Percentiles rank a stretch among this genome's conserved stretches.
These are phyloP conservation scores for Diaporthe citrichinensis DNA, from an alignment of 2,329 filamentous ascomycete genomes.

Conservation along the genomic window DNA sequence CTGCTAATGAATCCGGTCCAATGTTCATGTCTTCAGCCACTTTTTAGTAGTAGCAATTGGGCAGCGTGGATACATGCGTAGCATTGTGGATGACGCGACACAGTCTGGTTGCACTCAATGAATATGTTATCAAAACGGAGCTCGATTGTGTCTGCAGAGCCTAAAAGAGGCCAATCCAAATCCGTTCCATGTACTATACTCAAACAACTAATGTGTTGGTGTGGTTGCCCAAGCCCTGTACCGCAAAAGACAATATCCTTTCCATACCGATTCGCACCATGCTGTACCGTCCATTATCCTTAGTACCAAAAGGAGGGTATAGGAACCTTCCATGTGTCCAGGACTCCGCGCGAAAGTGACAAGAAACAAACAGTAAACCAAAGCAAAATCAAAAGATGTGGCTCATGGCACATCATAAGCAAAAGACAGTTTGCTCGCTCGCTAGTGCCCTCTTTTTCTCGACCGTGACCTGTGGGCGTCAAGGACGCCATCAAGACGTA, in stretches of 20 bases:
- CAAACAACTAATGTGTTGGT: slow-evolving; percentile 14
- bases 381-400: slow-evolving; percentile 17
- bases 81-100: background rate
- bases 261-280: slow-evolving; percentile 34
- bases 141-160: slow-evolving; percentile 27
- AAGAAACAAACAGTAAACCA: background rate
- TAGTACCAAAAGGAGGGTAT: slow-evolving; percentile 35
- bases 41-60: too few relatives aligned
- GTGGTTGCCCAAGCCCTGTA: slow-evolving; percentile 28
- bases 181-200: slow-evolving; percentile 17
- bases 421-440: slow-evolving; percentile 25
- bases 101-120: background rate
- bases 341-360: slow-evolving; percentile 37
- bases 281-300: slow-evolving; percentile 37
- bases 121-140: background rate
- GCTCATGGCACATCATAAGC: slow-evolving; percentile 12
- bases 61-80: background rate
- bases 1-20: background rate
- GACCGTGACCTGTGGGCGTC: background rate
- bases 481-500: background rate
- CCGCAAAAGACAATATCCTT: slow-evolving; percentile 37
- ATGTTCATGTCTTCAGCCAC: background rate
- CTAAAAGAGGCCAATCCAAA: slow-evolving; percentile 21
- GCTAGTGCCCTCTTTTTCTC: background rate
- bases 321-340: slow-evolving; percentile 23